Percentiles rank a stretch among this genome's conserved stretches.
Evolutionary conservation across 306 rosid genomes (phyloP).

Genomic region (Rosa chinensis): DNA sequence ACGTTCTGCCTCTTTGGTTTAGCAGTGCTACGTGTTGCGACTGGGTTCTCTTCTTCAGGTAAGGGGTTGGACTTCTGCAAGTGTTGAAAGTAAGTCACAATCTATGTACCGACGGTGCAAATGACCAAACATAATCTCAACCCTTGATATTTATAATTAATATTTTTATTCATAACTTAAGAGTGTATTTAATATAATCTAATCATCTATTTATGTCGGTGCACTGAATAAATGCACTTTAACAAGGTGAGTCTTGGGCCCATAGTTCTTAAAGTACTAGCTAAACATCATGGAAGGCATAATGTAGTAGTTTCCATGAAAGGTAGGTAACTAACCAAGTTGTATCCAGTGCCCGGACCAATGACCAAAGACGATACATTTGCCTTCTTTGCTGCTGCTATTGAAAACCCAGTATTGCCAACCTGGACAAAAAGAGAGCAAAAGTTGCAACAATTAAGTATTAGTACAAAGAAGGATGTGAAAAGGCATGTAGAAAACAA

Average conservation of each 20-base stretch:
- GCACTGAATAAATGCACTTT: background rate
- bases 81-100: slow-evolving; percentile 21
- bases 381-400: slow-evolving; percentile 71
- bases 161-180: no score
- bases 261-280: background rate
- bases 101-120: no score
- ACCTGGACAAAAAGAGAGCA: slow-evolving; percentile 41
- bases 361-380: slow-evolving; percentile 63
- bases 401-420: slow-evolving; percentile 73
- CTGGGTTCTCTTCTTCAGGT: slow-evolving; percentile 42
- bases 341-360: slow-evolving; percentile 98
- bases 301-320: background rate
- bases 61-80: slow-evolving; percentile 84
- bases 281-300: background rate
- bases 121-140: no score
- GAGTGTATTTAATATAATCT: no score
- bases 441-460: slow-evolving; percentile 9
- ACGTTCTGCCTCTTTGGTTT: slow-evolving; percentile 52
- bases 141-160: no score
- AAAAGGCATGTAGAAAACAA: background rate
- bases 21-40: slow-evolving; percentile 20
- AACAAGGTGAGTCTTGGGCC: background rate
- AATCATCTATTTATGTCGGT: no score
- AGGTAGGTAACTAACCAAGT: slow-evolving; percentile 53
- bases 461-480: background rate